Evolutionary conservation across 2,329 filamentous ascomycete genomes (phyloP).

Genomic region (Hypoxylon sp.): DNA sequence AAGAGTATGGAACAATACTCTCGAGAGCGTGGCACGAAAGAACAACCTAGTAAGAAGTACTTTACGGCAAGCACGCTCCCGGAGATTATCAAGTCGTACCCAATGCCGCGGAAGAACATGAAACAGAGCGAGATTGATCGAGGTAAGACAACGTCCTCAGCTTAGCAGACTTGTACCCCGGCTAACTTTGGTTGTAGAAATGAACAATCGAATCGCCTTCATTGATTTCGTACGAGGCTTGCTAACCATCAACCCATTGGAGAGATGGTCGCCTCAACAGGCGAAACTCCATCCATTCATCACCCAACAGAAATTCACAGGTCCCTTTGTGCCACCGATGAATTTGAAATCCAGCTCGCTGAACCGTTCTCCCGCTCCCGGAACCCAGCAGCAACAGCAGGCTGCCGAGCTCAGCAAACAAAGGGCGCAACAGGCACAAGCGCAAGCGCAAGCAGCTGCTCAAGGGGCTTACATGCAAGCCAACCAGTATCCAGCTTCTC

Average conservation of each 20-base stretch:
- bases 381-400: slow-evolving; percentile 95
- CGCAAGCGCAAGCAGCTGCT: slow-evolving; percentile 76
- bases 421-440: slow-evolving; percentile 78
- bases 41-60: slow-evolving; percentile 99
- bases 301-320: slow-evolving; percentile 96
- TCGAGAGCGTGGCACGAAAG: slow-evolving; percentile 93
- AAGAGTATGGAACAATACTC: slow-evolving; percentile 99
- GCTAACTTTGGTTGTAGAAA: slow-evolving; percentile 72
- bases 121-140: slow-evolving; percentile 95
- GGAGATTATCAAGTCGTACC: slow-evolving; percentile 97
- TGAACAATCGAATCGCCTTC: slow-evolving; percentile 97
- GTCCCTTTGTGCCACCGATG: slow-evolving; percentile 96
- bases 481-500: slow-evolving; percentile 64
- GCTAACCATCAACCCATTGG: slow-evolving; percentile 93
- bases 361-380: slow-evolving; percentile 89
- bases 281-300: slow-evolving; percentile 98
- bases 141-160: slow-evolving; percentile 70
- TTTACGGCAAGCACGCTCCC: slow-evolving; percentile 94
- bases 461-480: slow-evolving; percentile 74
- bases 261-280: slow-evolving; percentile 97
- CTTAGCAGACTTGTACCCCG: not conserved
- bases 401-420: slow-evolving; percentile 95
- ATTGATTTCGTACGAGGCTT: slow-evolving; percentile 97
- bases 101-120: slow-evolving; percentile 99
- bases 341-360: slow-evolving; percentile 89